Evolutionary conservation across 768 basidiomycete genomes (phyloP), one percentile per base, ranked within the genome.

Genomic region (Mrakia frigida): DNA sequence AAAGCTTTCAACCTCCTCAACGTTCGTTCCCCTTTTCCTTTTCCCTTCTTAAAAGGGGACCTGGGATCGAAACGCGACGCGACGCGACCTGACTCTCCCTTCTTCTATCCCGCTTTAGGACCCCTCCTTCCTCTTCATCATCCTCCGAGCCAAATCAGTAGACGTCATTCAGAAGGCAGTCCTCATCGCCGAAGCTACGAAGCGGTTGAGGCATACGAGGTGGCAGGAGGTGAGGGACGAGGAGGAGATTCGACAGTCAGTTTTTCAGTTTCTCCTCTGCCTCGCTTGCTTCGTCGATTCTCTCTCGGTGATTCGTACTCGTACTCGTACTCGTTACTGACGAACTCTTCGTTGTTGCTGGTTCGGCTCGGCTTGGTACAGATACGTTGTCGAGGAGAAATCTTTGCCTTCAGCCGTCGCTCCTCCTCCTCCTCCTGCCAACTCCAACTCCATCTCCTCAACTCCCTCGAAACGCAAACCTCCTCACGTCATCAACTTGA

Each of bases 371-470:
- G 46, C 14, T 50, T 50, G 10, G 43, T 28, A 10, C 59, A 75
- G 74, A n/a, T 77, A 77, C 63, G 46, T 77, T 1, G 61, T 72
- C 31, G 76, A 77, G 35, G 70, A 77, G 33, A 53, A 67, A 39
- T 18, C 13, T 10, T 13, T 65, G 7, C 46, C 61, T 18, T 35
- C 69, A 10, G 16, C 43, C n/a, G 18, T 43, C 21, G 14, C 73
- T 16, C 37, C 59, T 31, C 33, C 69, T 53, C n/a, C n/a, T 23
- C 74, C 46, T 18, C 5, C 68, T 14, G 63, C 13, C 43, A 46
- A 46, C 43, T 46, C 43, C 56, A 50, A 14, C 46, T 18, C 46
- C 56, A 10, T 56, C 10, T 35, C 50, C 13, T n/a, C 63, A 35
- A 33, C 74, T 13, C 35, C n/a, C 18, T 31, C 70, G 21, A 73